These are phyloP conservation scores for Cladophialophora chaetospira DNA, from an alignment of 2,329 filamentous ascomycete genomes.

Conservation along the genomic window DNA sequence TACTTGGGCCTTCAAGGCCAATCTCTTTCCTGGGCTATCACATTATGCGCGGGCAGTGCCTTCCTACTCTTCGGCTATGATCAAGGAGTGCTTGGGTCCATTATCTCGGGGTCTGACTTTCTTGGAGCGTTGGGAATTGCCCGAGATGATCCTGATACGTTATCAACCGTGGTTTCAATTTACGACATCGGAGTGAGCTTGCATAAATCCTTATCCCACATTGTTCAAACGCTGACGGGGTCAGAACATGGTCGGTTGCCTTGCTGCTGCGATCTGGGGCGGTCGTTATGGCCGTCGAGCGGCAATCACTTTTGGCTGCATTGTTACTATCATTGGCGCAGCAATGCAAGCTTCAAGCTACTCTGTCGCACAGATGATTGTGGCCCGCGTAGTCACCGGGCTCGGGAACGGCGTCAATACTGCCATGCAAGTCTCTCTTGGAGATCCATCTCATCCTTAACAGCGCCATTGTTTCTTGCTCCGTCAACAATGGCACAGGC, in stretches of 20 bases:
- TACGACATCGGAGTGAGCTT: background rate
- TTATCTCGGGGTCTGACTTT: background rate
- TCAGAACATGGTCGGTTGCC: background rate
- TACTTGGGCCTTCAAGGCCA: background rate
- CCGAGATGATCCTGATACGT: background rate
- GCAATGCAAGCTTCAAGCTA: conserved; percentile 44
- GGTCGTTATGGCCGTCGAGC: background rate
- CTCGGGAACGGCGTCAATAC: conserved; percentile 36
- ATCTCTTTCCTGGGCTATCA: conserved; percentile 3
- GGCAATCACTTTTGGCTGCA: conserved; percentile 31
- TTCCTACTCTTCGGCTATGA: conserved; percentile 3
- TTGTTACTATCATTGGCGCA: conserved; percentile 48
- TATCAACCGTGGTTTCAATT: background rate
- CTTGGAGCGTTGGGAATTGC: background rate
- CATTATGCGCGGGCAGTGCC: background rate
- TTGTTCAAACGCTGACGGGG: background rate
- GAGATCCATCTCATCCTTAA: too few relatives aligned
- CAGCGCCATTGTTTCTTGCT: too few relatives aligned
- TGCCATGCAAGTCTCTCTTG: too few relatives aligned
- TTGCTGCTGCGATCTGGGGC: background rate
- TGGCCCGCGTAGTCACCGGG: conserved; percentile 51
- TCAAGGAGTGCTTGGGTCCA: background rate
- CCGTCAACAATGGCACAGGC: too few relatives aligned
- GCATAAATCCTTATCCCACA: background rate
- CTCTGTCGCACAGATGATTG: conserved; percentile 44